Base-by-base conservation (phyloP, 208 protist species). In the Phytomonas francai region DNA sequence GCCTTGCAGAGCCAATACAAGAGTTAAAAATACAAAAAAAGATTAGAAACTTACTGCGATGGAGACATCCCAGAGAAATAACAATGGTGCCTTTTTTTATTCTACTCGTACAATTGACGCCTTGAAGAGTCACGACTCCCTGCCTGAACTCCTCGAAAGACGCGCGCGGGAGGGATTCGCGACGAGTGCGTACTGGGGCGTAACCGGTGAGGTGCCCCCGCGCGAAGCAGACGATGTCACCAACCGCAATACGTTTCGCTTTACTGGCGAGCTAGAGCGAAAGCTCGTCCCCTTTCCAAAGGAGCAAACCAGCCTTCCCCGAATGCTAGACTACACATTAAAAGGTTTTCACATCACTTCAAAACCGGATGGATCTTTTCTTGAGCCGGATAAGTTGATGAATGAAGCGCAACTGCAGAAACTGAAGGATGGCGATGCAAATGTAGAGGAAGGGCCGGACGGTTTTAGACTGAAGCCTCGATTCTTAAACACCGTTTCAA, bases 111-210 rank as follows among this genome's bases (percentile, higher is more conserved):
- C 63, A 67, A 59, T n/a, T 59, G 64, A 59, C 32, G 71, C 31
- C 25, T 49, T 66, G n/a, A 69, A 64, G 1, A 77, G 88, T 60
- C 74, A 80, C 29, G 84, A 81, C 28, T 65, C 84, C 9, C 69
- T 92, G 34, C 73, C 83, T 5, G 79, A 84, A 49, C 80, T 85
- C 34, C 81, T 93, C 19, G 58, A 67, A 32, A 78, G 74, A 7
- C 80, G 80, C 27, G 73, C 71, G 31, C 29, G 64, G 32, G 81
- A 92, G 33, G 83, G 84, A 12, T 91, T 95, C 71, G 81, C 80
- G 3, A 79, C 83, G 27, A 96, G 91, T 73, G 84, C 87, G 51
- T 96, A 94, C 69, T 94, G 91, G 87, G 88, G 88, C 33, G 76
- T 73, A 32, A 91, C 72, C 16, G 88, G 86, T 0, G 81, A 90